These are phyloP conservation scores for Vaccinium macrocarpon DNA, from an alignment of 148 eudicot species.

Conservation along the genomic window DNA sequence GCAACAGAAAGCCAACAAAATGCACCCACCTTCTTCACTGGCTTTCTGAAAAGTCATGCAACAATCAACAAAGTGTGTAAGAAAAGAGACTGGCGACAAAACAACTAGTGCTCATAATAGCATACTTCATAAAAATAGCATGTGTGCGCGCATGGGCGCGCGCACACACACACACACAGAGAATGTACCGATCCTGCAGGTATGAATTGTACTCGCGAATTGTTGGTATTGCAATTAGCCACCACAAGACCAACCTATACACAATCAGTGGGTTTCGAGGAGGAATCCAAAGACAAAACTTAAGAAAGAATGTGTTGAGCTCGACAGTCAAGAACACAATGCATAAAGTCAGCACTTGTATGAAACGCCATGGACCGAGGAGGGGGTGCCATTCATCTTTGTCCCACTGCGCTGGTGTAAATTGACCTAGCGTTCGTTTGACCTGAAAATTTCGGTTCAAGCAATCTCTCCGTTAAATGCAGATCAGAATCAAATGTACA, in stretches of 20 bases:
- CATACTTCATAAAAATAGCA: not conserved
- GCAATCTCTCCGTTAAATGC: not conserved
- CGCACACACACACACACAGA: not conserved
- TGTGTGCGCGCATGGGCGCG: too few species aligned
- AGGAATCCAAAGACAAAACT: conserved; percentile 97
- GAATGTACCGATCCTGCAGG: conserved; percentile 75
- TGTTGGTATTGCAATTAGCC: conserved; percentile 96
- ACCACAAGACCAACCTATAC: conserved; percentile 90
- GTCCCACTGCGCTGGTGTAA: conserved; percentile 98
- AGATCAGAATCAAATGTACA: not conserved
- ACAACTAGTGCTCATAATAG: not conserved
- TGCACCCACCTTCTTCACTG: conserved; percentile 76
- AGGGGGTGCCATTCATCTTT: conserved; percentile 99
- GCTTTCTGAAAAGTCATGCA: conserved; percentile 47
- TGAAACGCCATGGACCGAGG: conserved; percentile 91
- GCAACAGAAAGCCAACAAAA: conserved; percentile 95
- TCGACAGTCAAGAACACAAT: conserved; percentile 85
- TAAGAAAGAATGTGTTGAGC: conserved; percentile 92
- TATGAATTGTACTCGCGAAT: conserved; percentile 96
- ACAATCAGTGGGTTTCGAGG: conserved; percentile 83
- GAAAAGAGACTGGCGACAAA: not conserved
- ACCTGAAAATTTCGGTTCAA: conserved; percentile 43
- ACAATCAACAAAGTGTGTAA: conserved; percentile 4
- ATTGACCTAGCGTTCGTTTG: conserved; percentile 84
- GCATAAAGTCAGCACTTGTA: conserved; percentile 86